Conservation (phyloP, 2,329 filamentous ascomycete genomes). For the Microcyclospora tardicrescens region DNA sequence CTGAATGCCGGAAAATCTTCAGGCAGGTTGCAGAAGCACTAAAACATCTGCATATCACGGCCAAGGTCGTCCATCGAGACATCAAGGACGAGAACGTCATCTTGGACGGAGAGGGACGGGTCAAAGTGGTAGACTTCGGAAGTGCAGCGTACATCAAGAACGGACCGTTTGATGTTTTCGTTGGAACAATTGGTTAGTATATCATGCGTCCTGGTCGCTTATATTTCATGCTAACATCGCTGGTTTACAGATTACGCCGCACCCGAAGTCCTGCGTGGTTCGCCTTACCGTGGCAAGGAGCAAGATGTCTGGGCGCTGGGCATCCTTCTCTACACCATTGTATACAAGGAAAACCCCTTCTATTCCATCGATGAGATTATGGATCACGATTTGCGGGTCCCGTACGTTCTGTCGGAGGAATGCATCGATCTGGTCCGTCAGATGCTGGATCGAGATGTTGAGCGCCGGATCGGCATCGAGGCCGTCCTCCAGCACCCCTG, state of each 20-base stretch:
- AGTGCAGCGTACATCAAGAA: slow-evolving; percentile 97
- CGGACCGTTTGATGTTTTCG: slow-evolving; percentile 96
- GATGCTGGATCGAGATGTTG: slow-evolving; percentile 87
- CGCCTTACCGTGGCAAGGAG: slow-evolving; percentile 85
- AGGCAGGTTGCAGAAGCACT: slow-evolving; percentile 81
- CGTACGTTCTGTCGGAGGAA: slow-evolving; percentile 67
- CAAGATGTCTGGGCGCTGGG: slow-evolving; percentile 98
- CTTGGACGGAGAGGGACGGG: slow-evolving; percentile 83
- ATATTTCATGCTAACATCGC: not conserved
- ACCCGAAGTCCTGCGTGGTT: slow-evolving; percentile 89
- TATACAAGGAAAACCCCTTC: slow-evolving; percentile 99
- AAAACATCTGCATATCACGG: slow-evolving; percentile 81
- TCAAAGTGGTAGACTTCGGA: slow-evolving; percentile 96
- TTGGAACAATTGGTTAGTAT: slow-evolving; percentile 82
- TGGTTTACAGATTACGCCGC: slow-evolving; percentile 72
- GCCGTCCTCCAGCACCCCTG: slow-evolving; percentile 85
- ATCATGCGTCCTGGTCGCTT: not conserved
- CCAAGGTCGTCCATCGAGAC: slow-evolving; percentile 85
- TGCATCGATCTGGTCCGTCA: slow-evolving; percentile 82
- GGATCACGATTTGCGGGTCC: slow-evolving; percentile 86
- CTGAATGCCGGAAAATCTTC: slow-evolving; percentile 89
- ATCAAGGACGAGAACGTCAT: slow-evolving; percentile 99
- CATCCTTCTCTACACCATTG: slow-evolving; percentile 93
- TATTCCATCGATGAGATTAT: slow-evolving; percentile 99
- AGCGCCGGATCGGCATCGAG: slow-evolving; percentile 69